Percentiles rank a stretch among this genome's conserved stretches.
phyloP scores from a whole-genome alignment of 176 grass and related monocot species.

The Rhynchospora breviuscula region DNA sequence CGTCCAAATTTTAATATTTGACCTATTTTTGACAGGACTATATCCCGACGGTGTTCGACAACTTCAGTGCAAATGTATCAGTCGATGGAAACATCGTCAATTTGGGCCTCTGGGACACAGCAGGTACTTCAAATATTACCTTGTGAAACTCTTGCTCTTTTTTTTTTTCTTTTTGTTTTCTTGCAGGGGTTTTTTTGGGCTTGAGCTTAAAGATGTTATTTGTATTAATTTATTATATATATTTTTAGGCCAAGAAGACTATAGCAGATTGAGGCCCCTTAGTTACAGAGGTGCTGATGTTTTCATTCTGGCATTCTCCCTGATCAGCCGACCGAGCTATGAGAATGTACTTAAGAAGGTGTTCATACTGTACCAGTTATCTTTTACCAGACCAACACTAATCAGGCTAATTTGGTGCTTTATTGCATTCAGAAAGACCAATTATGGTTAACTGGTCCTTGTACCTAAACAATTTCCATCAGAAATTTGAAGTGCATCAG shows the following conservation, averaged over 20 bases:
- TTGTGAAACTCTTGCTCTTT: not conserved
- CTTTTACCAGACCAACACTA: not conserved
- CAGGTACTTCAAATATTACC: slow-evolving; percentile 23
- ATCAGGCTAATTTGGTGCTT: not conserved
- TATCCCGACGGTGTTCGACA: slow-evolving; percentile 47
- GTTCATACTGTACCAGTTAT: not conserved
- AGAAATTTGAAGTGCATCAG: not conserved
- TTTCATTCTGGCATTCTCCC: slow-evolving; percentile 86
- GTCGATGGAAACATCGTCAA: slow-evolving; percentile 48
- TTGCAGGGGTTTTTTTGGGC: not conserved
- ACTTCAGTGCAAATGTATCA: slow-evolving; percentile 51
- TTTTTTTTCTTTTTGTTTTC: not conserved
- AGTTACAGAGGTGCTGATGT: slow-evolving; percentile 89
- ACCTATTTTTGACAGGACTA: slow-evolving; percentile 37
- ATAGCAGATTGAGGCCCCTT: slow-evolving; percentile 82
- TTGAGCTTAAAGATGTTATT: not conserved
- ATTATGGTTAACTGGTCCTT: not conserved
- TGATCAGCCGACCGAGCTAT: slow-evolving; percentile 90
- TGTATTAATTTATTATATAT: not conserved
- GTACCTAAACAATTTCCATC: not conserved
- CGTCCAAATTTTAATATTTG: not conserved
- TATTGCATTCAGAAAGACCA: not conserved
- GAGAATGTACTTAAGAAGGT: slow-evolving; percentile 97
- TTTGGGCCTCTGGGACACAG: slow-evolving; percentile 47
- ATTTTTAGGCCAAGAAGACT: slow-evolving; percentile 78